These are phyloP conservation scores for Paecilomyces niveus DNA, from an alignment of 2,329 filamentous ascomycete species.

Conservation along the genomic window DNA sequence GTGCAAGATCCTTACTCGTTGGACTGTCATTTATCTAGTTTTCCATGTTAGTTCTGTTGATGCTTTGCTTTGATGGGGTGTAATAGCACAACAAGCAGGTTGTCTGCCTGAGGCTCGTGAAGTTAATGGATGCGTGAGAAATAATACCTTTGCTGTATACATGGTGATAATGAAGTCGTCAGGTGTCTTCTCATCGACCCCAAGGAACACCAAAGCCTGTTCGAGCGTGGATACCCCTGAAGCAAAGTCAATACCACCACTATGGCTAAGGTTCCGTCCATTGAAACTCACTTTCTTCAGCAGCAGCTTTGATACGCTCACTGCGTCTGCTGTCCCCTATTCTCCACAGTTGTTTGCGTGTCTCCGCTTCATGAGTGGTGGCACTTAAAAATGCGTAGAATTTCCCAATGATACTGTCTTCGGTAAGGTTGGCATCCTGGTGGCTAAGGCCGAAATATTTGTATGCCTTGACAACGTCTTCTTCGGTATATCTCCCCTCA, in stretches of 20 bases:
- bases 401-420: conserved; percentile 55
- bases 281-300: conserved; percentile 43
- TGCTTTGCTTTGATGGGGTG: not conserved
- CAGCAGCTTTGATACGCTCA: conserved; percentile 50
- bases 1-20: conserved; percentile 42
- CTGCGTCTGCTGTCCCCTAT: conserved; percentile 56
- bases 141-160: conserved; percentile 48
- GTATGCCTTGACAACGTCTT: conserved; percentile 54
- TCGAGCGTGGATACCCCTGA: conserved; percentile 52
- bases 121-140: not conserved
- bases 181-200: conserved; percentile 40
- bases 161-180: conserved; percentile 55
- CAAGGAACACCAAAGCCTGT: conserved; percentile 58
- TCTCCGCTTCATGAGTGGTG: conserved; percentile 49
- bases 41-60: not conserved
- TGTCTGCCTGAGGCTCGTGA: not conserved
- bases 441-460: conserved; percentile 50
- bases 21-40: conserved; percentile 45
- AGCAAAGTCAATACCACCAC: conserved; percentile 1
- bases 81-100: not conserved
- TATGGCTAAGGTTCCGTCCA: not conserved
- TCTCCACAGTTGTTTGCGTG: conserved; percentile 50
- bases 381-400: conserved; percentile 55
- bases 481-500: conserved; percentile 49
- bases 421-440: conserved; percentile 40